Base-by-base conservation (phyloP, 306 rosid genomes). In the Inga oerstediana region DNA sequence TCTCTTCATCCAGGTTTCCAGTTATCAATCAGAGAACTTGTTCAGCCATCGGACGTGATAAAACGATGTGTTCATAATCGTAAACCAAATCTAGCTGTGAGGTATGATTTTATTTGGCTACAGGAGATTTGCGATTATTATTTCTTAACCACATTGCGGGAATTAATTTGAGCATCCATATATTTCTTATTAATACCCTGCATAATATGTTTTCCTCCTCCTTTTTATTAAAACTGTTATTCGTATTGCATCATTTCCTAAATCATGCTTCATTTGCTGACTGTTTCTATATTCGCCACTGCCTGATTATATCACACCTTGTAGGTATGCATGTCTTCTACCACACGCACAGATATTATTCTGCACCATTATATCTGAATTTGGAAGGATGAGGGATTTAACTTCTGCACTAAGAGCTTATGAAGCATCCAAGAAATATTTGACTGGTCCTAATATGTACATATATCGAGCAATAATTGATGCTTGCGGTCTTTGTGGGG, bases 281-380 rank as follows among this genome's bases (percentile, higher is more conserved):
- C 71, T 74, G 16, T 80, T 27, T 59, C 34, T 73, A 37, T 16
- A 39, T 16, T 45, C 13, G 39, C 19, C 45, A 61, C 35, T 77
- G 59, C 80, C 81, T 82, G 77, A 85, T 79, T 48, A 67, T 83
- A 64, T 82, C 54, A 46, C 73, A 67, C 79, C 76, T 82, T 89
- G 88, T 91, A 95, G 99, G 91, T 95, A 91, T 87, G 98, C 99
- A 45, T 82, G 91, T 81, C 89, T 91, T 79, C 91, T 93, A 75
- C 98, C 96, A 54, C 90, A 95, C 24, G 88, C 92, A 30, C 89
- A 89, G 41, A 88, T 92, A 78, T 24, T 93, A 74, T 91, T 90
- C 85, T 89, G 91, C 86, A 88, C 85, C 78, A 89, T 88, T 74
- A 91, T 95, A 79, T 37, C 86, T 73, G 97, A 89, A 83, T 95